Percentiles rank a stretch among this genome's conserved stretches.
phyloP scores from a whole-genome alignment of 78 protist species.

The Dictyostelium firmibasis region DNA sequence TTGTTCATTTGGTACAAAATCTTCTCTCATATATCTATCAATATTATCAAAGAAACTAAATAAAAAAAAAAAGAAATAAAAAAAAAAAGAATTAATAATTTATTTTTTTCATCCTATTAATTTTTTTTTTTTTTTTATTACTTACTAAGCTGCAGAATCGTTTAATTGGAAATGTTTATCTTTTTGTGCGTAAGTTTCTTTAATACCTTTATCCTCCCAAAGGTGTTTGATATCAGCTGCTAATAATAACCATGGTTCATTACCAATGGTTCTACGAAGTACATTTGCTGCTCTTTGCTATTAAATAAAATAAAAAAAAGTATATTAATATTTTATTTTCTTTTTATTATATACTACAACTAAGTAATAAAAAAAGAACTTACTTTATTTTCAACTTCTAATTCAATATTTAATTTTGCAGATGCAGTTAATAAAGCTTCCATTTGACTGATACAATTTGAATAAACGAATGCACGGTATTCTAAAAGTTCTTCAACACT shows the following conservation, averaged over 20 bases:
- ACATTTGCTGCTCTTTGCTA: conserved; percentile 74
- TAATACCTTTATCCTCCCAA: conserved; percentile 81
- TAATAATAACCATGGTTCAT: conserved; percentile 73
- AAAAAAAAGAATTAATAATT: background rate
- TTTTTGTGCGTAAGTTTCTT: conserved; percentile 62
- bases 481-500: conserved; percentile 75
- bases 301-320: background rate
- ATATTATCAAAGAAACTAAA: conserved; percentile 78
- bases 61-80: background rate
- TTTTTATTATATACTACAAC: background rate
- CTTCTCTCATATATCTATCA: conserved; percentile 62
- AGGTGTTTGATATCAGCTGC: conserved; percentile 77
- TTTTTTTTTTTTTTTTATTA: background rate
- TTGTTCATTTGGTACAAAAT: conserved; percentile 84
- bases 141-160: conserved; percentile 85
- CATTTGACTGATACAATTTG: conserved; percentile 82
- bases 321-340: background rate
- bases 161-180: conserved; percentile 83
- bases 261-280: conserved; percentile 72
- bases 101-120: background rate
- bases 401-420: conserved; percentile 66
- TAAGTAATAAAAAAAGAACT: background rate
- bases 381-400: conserved; percentile 79
- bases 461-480: conserved; percentile 74
- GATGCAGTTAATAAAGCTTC: conserved; percentile 76